phyloP scores from a whole-genome alignment of 768 basidiomycete species.

The Mycena epipterygia region DNA sequence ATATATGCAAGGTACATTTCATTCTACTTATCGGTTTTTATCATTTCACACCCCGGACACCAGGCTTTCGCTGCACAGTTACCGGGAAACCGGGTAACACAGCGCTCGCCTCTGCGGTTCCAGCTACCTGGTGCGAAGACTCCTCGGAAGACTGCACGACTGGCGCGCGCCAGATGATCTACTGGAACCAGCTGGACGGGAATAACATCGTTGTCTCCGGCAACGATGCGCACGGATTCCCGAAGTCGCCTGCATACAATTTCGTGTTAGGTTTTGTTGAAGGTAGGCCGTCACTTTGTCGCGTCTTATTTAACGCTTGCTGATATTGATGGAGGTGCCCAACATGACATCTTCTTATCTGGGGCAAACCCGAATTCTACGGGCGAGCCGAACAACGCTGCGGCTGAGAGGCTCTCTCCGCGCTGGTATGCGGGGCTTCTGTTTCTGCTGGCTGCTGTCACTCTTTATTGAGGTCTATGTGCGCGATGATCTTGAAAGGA shows the following conservation, averaged over 20 bases:
- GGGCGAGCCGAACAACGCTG: neutral
- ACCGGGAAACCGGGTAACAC: conserved; percentile 47
- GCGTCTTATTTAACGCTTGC: neutral
- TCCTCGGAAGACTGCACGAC: conserved; percentile 48
- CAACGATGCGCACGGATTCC: conserved; percentile 58
- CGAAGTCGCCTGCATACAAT: conserved; percentile 54
- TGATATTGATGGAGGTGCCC: conserved; percentile 16
- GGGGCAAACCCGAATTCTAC: neutral
- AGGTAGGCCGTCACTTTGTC: conserved; percentile 38
- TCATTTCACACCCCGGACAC: neutral
- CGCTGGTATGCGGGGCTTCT: no score
- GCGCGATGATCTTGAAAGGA: no score
- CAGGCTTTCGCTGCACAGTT: conserved; percentile 54
- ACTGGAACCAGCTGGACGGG: conserved; percentile 51
- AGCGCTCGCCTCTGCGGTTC: conserved; percentile 45
- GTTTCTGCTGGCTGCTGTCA: no score
- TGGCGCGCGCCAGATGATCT: conserved; percentile 62
- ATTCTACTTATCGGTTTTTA: neutral
- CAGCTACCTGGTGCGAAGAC: conserved; percentile 59
- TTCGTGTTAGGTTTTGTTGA: conserved; percentile 48
- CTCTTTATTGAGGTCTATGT: no score
- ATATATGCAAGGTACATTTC: conserved; percentile 53
- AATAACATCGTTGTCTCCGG: conserved; percentile 50
- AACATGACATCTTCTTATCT: conserved; percentile 19
- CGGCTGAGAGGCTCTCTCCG: neutral